Conservation (phyloP, 2,329 filamentous ascomycete species). For the Trichoderma endophyticum region DNA sequence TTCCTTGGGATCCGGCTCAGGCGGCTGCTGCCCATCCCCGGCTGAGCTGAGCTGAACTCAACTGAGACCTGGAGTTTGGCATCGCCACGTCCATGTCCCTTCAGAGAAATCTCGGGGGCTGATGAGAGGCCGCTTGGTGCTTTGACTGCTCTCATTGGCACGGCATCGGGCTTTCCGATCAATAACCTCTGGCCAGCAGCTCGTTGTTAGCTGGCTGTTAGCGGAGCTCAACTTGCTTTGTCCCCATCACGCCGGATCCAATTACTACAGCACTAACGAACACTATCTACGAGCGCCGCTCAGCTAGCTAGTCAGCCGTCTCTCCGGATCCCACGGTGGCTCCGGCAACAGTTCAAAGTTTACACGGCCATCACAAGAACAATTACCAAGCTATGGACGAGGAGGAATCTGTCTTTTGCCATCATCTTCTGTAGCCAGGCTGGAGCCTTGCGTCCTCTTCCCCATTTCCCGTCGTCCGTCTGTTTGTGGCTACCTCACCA, state of each 20-base stretch:
- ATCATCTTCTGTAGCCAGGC: neutral
- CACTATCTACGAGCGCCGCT: neutral
- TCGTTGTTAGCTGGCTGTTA: neutral
- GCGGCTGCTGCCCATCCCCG: conserved; percentile 9
- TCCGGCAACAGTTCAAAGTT: neutral
- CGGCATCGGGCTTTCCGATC: neutral
- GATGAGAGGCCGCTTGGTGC: neutral
- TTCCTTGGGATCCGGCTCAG: conserved; percentile 10
- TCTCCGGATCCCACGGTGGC: conserved; percentile 5
- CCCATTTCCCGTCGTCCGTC: neutral
- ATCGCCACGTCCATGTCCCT: conserved; percentile 13
- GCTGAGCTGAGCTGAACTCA: neutral
- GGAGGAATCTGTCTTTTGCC: neutral
- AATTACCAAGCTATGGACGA: neutral
- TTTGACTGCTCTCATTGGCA: neutral
- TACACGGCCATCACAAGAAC: neutral
- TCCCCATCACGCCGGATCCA: neutral
- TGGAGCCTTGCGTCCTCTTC: neutral
- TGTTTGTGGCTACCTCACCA: neutral
- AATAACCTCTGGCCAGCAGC: neutral
- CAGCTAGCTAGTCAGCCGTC: neutral
- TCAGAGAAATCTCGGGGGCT: neutral
- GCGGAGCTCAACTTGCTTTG: neutral
- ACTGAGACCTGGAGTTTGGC: neutral
- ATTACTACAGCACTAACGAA: neutral